phyloP scores from a whole-genome alignment of 495 filamentous ascomycete genomes.

The Podospora australis region DNA sequence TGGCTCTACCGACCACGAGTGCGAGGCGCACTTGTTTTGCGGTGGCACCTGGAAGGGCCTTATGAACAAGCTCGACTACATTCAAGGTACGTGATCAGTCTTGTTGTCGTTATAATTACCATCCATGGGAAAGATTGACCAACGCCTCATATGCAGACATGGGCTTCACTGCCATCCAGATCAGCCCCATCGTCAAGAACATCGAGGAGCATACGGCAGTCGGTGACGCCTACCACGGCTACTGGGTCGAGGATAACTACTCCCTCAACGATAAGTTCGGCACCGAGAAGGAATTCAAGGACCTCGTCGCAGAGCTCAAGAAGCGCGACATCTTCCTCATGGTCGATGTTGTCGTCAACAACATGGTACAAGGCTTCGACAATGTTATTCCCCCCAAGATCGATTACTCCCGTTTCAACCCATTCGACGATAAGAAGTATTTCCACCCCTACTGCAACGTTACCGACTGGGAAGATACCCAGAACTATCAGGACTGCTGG shows the following conservation, averaged over 20 bases:
- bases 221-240: slow-evolving; percentile 63
- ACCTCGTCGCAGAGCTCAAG: slow-evolving; percentile 54
- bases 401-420: slow-evolving; percentile 57
- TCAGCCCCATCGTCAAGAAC: slow-evolving; percentile 65
- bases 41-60: slow-evolving; percentile 59
- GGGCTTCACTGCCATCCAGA: slow-evolving; percentile 81
- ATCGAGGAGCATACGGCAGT: slow-evolving; percentile 44
- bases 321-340: slow-evolving; percentile 63
- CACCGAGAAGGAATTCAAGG: slow-evolving; percentile 55
- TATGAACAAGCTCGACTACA: slow-evolving; percentile 29
- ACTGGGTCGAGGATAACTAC: slow-evolving; percentile 66
- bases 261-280: slow-evolving; percentile 59
- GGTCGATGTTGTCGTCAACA: slow-evolving; percentile 76
- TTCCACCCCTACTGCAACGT: slow-evolving; percentile 67
- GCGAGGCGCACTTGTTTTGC: slow-evolving; percentile 57
- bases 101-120: not conserved
- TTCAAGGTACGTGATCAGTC: slow-evolving; percentile 16
- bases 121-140: not conserved
- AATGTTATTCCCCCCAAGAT: slow-evolving; percentile 44
- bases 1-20: slow-evolving; percentile 51
- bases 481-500: slow-evolving; percentile 53
- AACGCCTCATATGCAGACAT: slow-evolving; percentile 52
- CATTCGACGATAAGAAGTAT: slow-evolving; percentile 59
- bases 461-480: slow-evolving; percentile 51
- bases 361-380: slow-evolving; percentile 55